Evolutionary conservation across 192 early-diverging fungal species (phyloP).

Genomic region (Dispira parvispora): DNA sequence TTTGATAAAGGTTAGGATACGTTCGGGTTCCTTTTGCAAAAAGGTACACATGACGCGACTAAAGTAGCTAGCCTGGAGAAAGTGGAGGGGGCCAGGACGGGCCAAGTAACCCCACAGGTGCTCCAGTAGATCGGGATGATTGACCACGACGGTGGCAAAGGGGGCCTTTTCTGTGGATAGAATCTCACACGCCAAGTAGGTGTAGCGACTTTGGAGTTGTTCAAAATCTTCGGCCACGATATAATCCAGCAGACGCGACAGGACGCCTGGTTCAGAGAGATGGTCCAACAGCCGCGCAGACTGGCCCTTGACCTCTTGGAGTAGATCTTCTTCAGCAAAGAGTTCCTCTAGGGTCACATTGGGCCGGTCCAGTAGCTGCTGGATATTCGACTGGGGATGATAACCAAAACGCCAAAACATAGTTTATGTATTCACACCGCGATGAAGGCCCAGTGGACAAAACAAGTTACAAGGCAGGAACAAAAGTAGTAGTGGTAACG

Average conservation of each 20-base stretch:
- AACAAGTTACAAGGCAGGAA: too few relatives aligned
- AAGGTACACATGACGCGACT: conserved; percentile 77
- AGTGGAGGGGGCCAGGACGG: conserved; percentile 50
- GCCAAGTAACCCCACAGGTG: conserved; percentile 79
- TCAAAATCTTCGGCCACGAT: conserved; percentile 74
- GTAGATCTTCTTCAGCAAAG: conserved; percentile 79
- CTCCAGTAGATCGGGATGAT: conserved; percentile 38
- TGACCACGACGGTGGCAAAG: conserved; percentile 12
- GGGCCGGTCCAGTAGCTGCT: conserved; percentile 81
- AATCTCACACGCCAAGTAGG: conserved; percentile 24
- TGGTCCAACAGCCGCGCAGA: conserved; percentile 79
- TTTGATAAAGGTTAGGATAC: conserved; percentile 78
- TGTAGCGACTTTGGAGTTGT: conserved; percentile 30
- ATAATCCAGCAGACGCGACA: conserved; percentile 62
- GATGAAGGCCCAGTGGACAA: too few relatives aligned
- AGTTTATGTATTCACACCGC: background rate
- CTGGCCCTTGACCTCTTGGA: conserved; percentile 88
- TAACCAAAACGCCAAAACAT: conserved; percentile 96
- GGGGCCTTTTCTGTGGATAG: conserved; percentile 23
- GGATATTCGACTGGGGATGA: conserved; percentile 78
- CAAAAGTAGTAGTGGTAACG: too few relatives aligned
- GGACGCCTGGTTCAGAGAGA: conserved; percentile 54
- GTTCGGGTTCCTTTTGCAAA: conserved; percentile 73
- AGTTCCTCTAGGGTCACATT: conserved; percentile 81
- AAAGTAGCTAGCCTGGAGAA: conserved; percentile 79